Conservation (phyloP, 257 asterid genomes). For the Mitragyna speciosa region DNA sequence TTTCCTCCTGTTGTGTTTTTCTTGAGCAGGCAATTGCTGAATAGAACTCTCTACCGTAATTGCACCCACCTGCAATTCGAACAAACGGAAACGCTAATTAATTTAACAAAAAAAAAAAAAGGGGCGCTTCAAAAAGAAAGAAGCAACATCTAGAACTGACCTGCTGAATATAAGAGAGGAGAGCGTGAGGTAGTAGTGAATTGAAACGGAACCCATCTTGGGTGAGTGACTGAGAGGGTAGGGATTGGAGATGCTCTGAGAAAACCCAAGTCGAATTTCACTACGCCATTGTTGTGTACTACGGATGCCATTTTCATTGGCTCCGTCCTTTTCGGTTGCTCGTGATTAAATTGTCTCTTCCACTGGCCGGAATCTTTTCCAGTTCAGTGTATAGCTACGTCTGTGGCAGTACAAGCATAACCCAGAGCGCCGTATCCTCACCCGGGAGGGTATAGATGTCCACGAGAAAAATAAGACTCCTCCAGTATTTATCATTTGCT, state of each 20-base stretch:
- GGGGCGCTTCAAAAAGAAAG: too few species aligned
- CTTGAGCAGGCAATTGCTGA: constrained; percentile 46
- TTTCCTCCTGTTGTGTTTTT: constrained; percentile 59
- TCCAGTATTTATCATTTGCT: too few species aligned
- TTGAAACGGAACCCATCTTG: constrained; percentile 37
- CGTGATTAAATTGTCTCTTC: not conserved
- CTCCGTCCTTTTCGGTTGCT: constrained; percentile 13
- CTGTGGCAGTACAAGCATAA: too few species aligned
- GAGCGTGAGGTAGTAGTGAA: constrained; percentile 33
- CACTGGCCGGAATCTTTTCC: not conserved
- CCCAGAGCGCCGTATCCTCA: too few species aligned
- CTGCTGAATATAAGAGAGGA: constrained; percentile 45
- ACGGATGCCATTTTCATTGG: constrained; percentile 57
- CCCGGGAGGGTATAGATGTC: too few species aligned
- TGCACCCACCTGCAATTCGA: constrained; percentile 42
- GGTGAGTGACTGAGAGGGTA: not conserved
- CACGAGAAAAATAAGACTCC: too few species aligned
- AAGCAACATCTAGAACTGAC: constrained; percentile 16
- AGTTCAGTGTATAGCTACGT: too few species aligned
- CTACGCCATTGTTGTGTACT: constrained; percentile 32
- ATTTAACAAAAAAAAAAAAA: not conserved
- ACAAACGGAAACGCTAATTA: not conserved
- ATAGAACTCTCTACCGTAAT: constrained; percentile 29
- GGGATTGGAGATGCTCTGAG: constrained; percentile 32
- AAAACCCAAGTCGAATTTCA: constrained; percentile 30